Evolutionary conservation across 148 eudicot species (phyloP), one percentile per base, ranked within the genome.

Genomic region (Vaccinium vitisidaea): DNA sequence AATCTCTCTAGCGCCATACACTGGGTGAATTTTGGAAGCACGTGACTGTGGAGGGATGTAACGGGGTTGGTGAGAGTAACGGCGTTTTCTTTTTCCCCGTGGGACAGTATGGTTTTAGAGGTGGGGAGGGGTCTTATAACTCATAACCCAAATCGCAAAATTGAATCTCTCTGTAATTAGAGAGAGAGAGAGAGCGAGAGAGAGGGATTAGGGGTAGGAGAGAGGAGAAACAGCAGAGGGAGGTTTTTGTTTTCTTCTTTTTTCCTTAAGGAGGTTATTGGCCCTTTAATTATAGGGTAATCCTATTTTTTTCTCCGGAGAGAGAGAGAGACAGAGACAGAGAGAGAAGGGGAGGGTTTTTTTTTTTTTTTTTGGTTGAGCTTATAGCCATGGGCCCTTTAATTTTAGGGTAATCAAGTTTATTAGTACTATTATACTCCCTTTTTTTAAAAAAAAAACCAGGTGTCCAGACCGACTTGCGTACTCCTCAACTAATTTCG

Each of bases 1-100:
- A 88, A 43, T 73, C 79, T 81, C 81, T 88, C 87, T 1, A 82
- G 81, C 54, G 90, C 88, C 86, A 83, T 88, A 23, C 8, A 12
- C 58, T 54, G 16, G 15, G 21, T 6, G 25, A n/a, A 61, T 65
- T 71, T 30, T n/a, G 79, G 50, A 11, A 61, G 81, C 89, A 88
- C 89, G 89, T 88, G 89, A 61, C 87, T 54, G 9, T 14, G 73
- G 16, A 52, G 55, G 55, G 12, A 23, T 10, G 6, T 73, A 85
- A 83, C 86, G 88, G 86, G 77, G 39, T 10, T 59, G 27, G 23
- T 61, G 9, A 8, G 36, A 53, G 73, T 87, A 85, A 87, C 89
- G 89, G 83, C 85, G 89, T 87, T 84, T 77, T 70, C 5, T 43
- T 43, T 43, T 43, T 43, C 46, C 36, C 36, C 46, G 12, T 2